Evolutionary conservation across 371 early-diverging fungal genomes (phyloP).

Genomic region (Mortierella polycephala): DNA sequence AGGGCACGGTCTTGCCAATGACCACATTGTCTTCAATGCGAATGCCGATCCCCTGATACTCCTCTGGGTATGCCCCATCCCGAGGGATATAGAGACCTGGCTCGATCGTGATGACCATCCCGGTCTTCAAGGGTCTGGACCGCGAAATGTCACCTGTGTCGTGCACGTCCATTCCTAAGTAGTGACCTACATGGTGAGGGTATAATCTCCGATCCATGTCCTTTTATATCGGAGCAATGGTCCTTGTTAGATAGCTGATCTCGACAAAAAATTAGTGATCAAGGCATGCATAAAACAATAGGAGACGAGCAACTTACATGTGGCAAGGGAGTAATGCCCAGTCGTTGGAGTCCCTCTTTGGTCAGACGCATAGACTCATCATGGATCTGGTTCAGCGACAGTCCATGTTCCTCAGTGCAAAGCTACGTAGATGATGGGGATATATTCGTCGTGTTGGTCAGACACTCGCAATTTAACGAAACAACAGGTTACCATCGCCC

Average conservation of each 20-base stretch:
- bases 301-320: slow-evolving; percentile 56
- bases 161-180: slow-evolving; percentile 95
- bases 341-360: slow-evolving; percentile 69
- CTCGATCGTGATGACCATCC: slow-evolving; percentile 95
- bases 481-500: not conserved
- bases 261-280: not conserved
- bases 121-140: slow-evolving; percentile 72
- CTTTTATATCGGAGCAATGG: slow-evolving; percentile 22
- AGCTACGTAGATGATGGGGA: slow-evolving; percentile 45
- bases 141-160: slow-evolving; percentile 84
- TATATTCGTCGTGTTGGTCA: slow-evolving; percentile 1
- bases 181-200: slow-evolving; percentile 96
- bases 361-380: slow-evolving; percentile 71
- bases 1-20: slow-evolving; percentile 73
- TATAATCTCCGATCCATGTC: slow-evolving; percentile 81
- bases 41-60: slow-evolving; percentile 92
- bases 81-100: slow-evolving; percentile 95
- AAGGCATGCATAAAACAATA: not conserved
- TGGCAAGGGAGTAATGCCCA: slow-evolving; percentile 69
- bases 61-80: slow-evolving; percentile 76
- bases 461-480: no score
- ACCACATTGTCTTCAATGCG: slow-evolving; percentile 97
- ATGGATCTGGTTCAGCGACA: slow-evolving; percentile 89
- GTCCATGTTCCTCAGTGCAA: slow-evolving; percentile 75
- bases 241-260: no score